Evolutionary conservation across 495 filamentous ascomycete genomes (phyloP).

Genomic region (Xylaria castorea): DNA sequence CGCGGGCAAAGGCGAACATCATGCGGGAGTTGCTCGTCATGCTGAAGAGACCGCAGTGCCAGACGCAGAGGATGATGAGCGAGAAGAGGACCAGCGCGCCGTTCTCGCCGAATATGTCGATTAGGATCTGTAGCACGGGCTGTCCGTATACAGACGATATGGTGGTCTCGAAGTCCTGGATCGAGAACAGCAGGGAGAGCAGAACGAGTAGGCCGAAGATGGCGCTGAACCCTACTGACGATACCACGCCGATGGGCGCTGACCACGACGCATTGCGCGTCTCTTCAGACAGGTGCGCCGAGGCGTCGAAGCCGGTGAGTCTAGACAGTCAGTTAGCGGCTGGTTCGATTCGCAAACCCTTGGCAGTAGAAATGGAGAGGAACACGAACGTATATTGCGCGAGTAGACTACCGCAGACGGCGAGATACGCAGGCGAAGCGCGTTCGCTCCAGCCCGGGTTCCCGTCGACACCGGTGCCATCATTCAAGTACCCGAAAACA

Average conservation of each 20-base stretch:
- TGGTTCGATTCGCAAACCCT: neutral
- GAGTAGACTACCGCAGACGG: constrained; percentile 60
- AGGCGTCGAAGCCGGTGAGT: constrained; percentile 59
- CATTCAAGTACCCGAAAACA: constrained; percentile 63
- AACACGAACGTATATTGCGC: constrained; percentile 59
- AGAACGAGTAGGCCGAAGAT: constrained; percentile 66
- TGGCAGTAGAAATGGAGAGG: constrained; percentile 25
- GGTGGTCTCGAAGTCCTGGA: constrained; percentile 59
- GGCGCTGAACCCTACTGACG: constrained; percentile 62
- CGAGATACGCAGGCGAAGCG: constrained; percentile 53
- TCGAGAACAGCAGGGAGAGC: constrained; percentile 68
- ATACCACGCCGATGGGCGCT: constrained; percentile 66
- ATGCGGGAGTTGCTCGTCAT: constrained; percentile 64
- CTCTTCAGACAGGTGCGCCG: constrained; percentile 66
- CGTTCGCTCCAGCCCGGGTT: constrained; percentile 53
- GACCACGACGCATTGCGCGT: constrained; percentile 65
- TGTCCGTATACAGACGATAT: constrained; percentile 62
- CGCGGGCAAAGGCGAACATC: constrained; percentile 67
- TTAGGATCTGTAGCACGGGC: constrained; percentile 63
- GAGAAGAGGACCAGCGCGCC: constrained; percentile 78
- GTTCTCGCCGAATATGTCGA: constrained; percentile 61
- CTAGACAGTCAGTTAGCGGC: neutral
- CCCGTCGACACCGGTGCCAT: constrained; percentile 62
- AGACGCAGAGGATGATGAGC: constrained; percentile 69
- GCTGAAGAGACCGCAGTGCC: constrained; percentile 66